phyloP scores from a whole-genome alignment of 495 filamentous ascomycete genomes.

The Penicillium tannophilum region DNA sequence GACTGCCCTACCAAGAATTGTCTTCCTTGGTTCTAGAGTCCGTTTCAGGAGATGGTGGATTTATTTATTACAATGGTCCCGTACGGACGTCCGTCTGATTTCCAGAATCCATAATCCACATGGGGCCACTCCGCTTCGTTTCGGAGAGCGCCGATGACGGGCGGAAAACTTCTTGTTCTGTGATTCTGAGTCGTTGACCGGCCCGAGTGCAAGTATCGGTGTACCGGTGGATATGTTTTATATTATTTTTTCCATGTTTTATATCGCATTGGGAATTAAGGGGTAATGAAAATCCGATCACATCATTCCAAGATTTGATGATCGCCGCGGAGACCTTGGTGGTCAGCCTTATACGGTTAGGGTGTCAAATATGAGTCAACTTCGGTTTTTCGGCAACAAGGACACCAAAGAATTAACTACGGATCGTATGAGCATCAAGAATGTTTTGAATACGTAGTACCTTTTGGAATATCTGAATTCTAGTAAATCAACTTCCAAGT shows the following conservation, averaged over 20 bases:
- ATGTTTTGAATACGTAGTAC: too few relatives aligned
- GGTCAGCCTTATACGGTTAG: background rate
- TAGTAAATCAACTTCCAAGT: background rate
- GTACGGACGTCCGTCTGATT: background rate
- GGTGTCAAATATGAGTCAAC: background rate
- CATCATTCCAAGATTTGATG: background rate
- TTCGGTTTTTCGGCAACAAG: background rate
- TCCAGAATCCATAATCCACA: background rate
- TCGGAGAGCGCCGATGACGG: slow-evolving; percentile 6
- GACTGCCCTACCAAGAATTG: slow-evolving; percentile 3
- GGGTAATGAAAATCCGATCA: background rate
- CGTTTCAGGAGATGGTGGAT: slow-evolving; percentile 8
- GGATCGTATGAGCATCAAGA: too few relatives aligned
- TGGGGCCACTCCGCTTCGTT: background rate
- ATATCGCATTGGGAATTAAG: background rate
- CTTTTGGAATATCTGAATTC: background rate
- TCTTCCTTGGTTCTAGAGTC: slow-evolving; percentile 4
- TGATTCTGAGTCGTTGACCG: slow-evolving; percentile 1
- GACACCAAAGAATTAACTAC: background rate
- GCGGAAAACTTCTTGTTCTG: slow-evolving; percentile 8
- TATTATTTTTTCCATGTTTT: background rate
- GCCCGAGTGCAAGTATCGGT: background rate
- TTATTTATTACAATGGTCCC: slow-evolving; percentile 1
- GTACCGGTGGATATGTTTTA: background rate
- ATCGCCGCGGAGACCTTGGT: background rate